phyloP scores from a whole-genome alignment of 108 stramenopile genomes.

The Pseudonitzschia delicatissima region DNA sequence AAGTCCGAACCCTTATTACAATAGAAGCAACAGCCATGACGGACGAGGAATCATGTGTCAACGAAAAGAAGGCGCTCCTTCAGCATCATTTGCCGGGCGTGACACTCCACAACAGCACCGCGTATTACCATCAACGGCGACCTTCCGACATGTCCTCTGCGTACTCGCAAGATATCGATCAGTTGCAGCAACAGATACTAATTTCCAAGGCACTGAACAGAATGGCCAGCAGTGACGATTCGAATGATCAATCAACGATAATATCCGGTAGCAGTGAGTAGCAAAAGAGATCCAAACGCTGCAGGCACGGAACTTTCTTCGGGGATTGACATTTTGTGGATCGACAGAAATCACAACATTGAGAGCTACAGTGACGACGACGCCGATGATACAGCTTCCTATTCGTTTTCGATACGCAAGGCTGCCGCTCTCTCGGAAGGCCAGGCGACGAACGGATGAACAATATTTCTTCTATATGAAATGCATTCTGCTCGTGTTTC shows the following conservation, averaged over 20 bases:
- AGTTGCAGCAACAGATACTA: background rate
- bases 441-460: slow-evolving; percentile 1
- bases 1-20: too few species aligned
- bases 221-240: background rate
- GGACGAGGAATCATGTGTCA: background rate
- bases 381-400: background rate
- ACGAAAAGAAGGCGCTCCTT: slow-evolving; percentile 9
- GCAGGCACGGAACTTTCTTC: too few species aligned
- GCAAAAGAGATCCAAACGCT: too few species aligned
- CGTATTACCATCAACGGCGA: background rate
- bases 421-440: slow-evolving; percentile 5
- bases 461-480: background rate
- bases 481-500: background rate
- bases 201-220: background rate
- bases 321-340: background rate
- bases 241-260: background rate
- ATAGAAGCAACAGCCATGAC: background rate
- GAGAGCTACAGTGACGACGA: background rate
- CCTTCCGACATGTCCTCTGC: background rate
- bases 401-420: background rate
- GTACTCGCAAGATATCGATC: background rate
- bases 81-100: slow-evolving; percentile 11
- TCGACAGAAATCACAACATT: background rate
- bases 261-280: too few species aligned
- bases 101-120: background rate